Evolutionary conservation across 2,329 filamentous ascomycete species (phyloP), one percentile per base, ranked within the genome.

Genomic region (Trichoderma polysporum): DNA sequence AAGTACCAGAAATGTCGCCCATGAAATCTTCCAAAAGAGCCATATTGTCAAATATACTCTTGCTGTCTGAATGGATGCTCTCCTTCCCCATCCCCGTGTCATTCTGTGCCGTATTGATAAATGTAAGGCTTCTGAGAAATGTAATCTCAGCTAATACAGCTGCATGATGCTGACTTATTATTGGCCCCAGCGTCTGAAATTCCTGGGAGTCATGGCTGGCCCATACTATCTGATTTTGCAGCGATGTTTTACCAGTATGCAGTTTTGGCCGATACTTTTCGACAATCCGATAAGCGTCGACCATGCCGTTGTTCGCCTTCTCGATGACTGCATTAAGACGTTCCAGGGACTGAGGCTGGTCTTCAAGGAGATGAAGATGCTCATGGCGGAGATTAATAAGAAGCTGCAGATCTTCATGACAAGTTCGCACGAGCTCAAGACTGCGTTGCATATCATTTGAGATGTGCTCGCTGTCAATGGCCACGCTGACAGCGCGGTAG

Each of bases 81-180:
- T 57, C 33, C 22, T n/a, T 57, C 3, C 15, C 4, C 12, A 39
- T 13, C 4, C 27, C 33, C 0, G 8, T 3, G 0, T 41, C 17
- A 15, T 4, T 27, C 27, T 39, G 33, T n/a, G n/a, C n/a, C 6
- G 53, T 27, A 2, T 47, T 45, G 12, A 63, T 9, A 3, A 63
- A n/a, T 12, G 49, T 52, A 9, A 63, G 35, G 22, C 25, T 63
- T 31, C 60, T 54, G 19, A 77, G 39, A 31, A 74, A 76, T 33
- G 69, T 73, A 66, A 77, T 39, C 63, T 77, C 75, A 0, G 75
- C 70, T 22, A 77, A 56, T 0, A 76, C 75, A 4, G 74, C 67
- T 8, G 71, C 70, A 62, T 77, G 73, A 25, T 77, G 71, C 0
- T 73, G 71, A 60, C 70, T 74, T 19, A 77, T 66, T 0, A 75